Evolutionary conservation across 345 rosid genomes (phyloP).

Genomic region (Brassica juncea): DNA sequence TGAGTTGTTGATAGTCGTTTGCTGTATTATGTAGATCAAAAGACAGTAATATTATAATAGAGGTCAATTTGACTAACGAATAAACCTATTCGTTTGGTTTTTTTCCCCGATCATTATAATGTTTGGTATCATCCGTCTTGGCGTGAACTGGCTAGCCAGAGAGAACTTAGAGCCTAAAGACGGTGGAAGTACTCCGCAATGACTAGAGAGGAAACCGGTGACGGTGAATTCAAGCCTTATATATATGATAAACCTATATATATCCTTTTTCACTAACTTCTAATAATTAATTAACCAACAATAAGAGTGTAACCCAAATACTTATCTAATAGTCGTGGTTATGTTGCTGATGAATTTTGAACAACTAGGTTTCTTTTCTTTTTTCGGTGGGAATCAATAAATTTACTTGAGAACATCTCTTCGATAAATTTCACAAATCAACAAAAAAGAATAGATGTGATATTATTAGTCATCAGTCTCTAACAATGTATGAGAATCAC

Average conservation of each 20-base stretch:
- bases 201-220: constrained; percentile 24
- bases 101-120: background rate
- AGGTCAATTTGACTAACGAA: constrained; percentile 38
- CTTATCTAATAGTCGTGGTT: too few relatives aligned
- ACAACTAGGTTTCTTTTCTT: too few relatives aligned
- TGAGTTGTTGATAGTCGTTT: too few relatives aligned
- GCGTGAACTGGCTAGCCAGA: constrained; percentile 89
- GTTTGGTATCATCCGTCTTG: constrained; percentile 48
- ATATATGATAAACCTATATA: too few relatives aligned
- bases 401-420: too few relatives aligned
- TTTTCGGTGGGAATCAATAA: too few relatives aligned
- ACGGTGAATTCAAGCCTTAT: too few relatives aligned
- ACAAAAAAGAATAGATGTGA: background rate
- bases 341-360: too few relatives aligned
- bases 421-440: background rate
- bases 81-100: constrained; percentile 33
- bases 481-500: background rate
- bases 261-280: too few relatives aligned
- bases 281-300: too few relatives aligned
- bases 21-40: too few relatives aligned
- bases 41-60: constrained; percentile 12
- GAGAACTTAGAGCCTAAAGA: constrained; percentile 93
- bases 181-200: constrained; percentile 92
- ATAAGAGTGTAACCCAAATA: too few relatives aligned
- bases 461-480: background rate